These are phyloP conservation scores for Phyllosticta citriasiana DNA, from an alignment of 2,329 filamentous ascomycete genomes.

Conservation along the genomic window DNA sequence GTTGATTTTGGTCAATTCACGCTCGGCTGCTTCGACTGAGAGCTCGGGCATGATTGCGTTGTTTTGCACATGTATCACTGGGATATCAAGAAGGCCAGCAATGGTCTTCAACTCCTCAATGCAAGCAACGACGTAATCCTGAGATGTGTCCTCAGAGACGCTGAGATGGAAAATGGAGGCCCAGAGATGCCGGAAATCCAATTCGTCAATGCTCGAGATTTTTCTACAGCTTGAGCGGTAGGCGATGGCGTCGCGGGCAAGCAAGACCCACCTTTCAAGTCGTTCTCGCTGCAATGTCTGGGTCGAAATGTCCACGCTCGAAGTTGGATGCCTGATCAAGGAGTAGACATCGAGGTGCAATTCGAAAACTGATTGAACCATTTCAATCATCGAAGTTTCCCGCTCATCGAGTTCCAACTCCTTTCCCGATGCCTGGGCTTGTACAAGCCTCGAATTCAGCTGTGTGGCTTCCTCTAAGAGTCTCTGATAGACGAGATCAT, in stretches of 20 bases:
- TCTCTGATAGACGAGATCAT: constrained; percentile 41
- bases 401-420: constrained; percentile 17
- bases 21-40: constrained; percentile 71
- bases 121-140: constrained; percentile 51
- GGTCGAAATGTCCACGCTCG: constrained; percentile 43
- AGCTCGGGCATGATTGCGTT: constrained; percentile 84
- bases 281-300: constrained; percentile 47
- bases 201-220: constrained; percentile 24
- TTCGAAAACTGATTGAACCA: constrained; percentile 54
- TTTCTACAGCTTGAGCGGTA: constrained; percentile 20
- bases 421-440: constrained; percentile 13
- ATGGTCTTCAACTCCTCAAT: constrained; percentile 52
- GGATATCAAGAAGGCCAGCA: constrained; percentile 39
- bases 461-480: constrained; percentile 26
- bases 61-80: constrained; percentile 59
- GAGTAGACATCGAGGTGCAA: constrained; percentile 57
- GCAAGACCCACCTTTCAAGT: constrained; percentile 48
- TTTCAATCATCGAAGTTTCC: constrained; percentile 36
- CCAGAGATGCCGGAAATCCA: constrained; percentile 56
- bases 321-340: constrained; percentile 51
- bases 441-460: constrained; percentile 21
- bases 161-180: constrained; percentile 53
- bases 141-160: constrained; percentile 43
- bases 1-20: constrained; percentile 82
- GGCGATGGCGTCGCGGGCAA: constrained; percentile 46